Percentiles rank a stretch among this genome's conserved stretches.
Evolutionary conservation across 345 rosid genomes (phyloP).

Genomic region (Adansonia digitata): DNA sequence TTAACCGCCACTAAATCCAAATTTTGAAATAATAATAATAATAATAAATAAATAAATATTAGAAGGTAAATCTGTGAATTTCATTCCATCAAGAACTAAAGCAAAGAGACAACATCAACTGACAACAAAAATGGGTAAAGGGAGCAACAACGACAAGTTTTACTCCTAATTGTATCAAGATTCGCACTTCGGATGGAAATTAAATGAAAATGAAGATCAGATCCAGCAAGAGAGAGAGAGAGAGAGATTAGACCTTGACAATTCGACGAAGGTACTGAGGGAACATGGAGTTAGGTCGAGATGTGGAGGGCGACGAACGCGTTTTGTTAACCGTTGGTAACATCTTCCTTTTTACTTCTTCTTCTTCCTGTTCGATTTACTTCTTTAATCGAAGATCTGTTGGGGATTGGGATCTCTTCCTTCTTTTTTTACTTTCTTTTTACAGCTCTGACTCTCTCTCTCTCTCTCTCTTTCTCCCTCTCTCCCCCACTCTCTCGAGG

Average conservation of each 20-base stretch:
- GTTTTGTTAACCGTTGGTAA: conserved; percentile 75
- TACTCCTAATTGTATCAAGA: not conserved
- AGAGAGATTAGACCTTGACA: conserved; percentile 61
- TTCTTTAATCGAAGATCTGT: conserved; percentile 35
- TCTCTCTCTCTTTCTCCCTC: not conserved
- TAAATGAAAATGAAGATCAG: conserved; percentile 26
- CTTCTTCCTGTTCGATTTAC: conserved; percentile 18
- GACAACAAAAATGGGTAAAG: not conserved
- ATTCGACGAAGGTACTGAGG: conserved; percentile 93
- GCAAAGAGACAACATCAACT: not conserved
- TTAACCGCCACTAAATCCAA: not conserved
- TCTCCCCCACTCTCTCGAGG: conserved; percentile 12
- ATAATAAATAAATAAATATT: not conserved
- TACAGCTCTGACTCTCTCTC: conserved; percentile 2
- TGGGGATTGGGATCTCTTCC: conserved; percentile 4
- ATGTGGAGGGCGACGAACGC: conserved; percentile 67
- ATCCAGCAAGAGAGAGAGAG: conserved; percentile 18
- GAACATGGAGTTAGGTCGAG: conserved; percentile 64
- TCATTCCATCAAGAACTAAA: not conserved
- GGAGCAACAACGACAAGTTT: not conserved
- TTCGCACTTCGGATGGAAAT: not conserved
- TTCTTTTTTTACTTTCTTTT: not conserved
- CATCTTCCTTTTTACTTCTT: conserved; percentile 34
- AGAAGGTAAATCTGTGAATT: not conserved
- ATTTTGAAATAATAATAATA: not conserved